phyloP scores from a whole-genome alignment of 2,329 filamentous ascomycete genomes.

The Cladosporium sp. region DNA sequence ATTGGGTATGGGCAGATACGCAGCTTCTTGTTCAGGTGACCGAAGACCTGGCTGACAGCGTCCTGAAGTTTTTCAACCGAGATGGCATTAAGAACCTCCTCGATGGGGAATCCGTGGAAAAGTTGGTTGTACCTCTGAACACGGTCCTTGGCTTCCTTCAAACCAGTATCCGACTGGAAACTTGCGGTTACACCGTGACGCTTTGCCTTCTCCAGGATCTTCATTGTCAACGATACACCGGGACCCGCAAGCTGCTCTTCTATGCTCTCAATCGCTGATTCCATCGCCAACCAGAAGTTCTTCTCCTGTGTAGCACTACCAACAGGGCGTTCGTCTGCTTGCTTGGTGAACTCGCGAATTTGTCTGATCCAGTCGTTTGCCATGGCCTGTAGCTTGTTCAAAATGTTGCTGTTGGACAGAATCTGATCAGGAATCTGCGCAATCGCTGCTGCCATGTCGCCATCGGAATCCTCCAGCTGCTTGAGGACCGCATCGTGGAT shows the following conservation, averaged over 20 bases:
- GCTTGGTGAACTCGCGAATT: conserved; percentile 93
- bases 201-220: conserved; percentile 95
- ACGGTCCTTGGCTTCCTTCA: conserved; percentile 93
- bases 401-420: conserved; percentile 85
- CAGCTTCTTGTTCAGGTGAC: conserved; percentile 95
- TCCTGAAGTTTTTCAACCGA: conserved; percentile 86
- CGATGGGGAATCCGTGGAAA: conserved; percentile 96
- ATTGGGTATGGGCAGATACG: conserved; percentile 96
- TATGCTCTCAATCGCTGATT: conserved; percentile 86
- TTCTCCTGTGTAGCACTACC: conserved; percentile 93
- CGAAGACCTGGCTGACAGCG: conserved; percentile 85
- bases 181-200: conserved; percentile 97
- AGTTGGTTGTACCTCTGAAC: conserved; percentile 99
- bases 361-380: conserved; percentile 99
- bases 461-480: conserved; percentile 72
- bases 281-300: conserved; percentile 99
- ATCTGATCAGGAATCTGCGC: conserved; percentile 74
- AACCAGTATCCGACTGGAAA: conserved; percentile 90
- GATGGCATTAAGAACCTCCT: conserved; percentile 90
- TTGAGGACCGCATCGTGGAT: conserved; percentile 86
- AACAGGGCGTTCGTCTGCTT: conserved; percentile 77
- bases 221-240: conserved; percentile 85
- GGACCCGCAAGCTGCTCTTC: conserved; percentile 85
- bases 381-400: conserved; percentile 89
- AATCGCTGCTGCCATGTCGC: conserved; percentile 68